These are phyloP conservation scores for Zopfia rhizophila DNA, from an alignment of 2,329 filamentous ascomycete species.

Conservation along the genomic window DNA sequence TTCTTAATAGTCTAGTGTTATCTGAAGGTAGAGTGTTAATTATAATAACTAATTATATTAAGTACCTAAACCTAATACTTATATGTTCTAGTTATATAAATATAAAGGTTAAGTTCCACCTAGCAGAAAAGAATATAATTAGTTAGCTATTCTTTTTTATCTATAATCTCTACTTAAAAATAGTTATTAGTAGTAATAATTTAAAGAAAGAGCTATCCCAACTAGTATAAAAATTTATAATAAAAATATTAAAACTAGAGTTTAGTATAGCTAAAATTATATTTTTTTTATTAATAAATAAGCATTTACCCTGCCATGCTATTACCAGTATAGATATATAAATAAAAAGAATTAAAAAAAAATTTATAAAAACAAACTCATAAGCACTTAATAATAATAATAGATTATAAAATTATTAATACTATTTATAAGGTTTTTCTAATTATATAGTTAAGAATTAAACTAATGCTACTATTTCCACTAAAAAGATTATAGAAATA, in stretches of 20 bases:
- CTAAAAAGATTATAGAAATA: too few species aligned
- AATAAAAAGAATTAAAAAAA: constrained; percentile 23
- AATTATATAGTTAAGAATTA: too few species aligned
- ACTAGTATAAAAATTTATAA: constrained; percentile 24
- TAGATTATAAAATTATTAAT: constrained; percentile 1
- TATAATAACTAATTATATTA: constrained; percentile 82
- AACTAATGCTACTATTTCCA: too few species aligned
- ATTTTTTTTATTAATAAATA: constrained; percentile 26
- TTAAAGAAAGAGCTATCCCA: constrained; percentile 13
- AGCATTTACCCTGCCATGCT: constrained; percentile 23
- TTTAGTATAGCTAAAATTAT: constrained; percentile 28
- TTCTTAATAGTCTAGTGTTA: constrained; percentile 80
- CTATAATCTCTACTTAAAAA: constrained; percentile 11
- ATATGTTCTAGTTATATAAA: constrained; percentile 77
- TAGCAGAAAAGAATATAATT: constrained; percentile 27
- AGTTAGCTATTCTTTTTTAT: constrained; percentile 23
- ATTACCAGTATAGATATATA: constrained; percentile 21
- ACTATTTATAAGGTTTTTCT: too few species aligned
- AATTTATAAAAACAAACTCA: constrained; percentile 16
- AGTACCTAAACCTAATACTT: constrained; percentile 76
- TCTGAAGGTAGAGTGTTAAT: constrained; percentile 80
- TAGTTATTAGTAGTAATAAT: constrained; percentile 5
- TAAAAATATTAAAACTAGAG: constrained; percentile 20
- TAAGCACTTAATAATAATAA: constrained; percentile 1
- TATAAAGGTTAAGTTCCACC: constrained; percentile 68